phyloP scores from a whole-genome alignment of 208 protist species.

The Zelonia costaricensis region DNA sequence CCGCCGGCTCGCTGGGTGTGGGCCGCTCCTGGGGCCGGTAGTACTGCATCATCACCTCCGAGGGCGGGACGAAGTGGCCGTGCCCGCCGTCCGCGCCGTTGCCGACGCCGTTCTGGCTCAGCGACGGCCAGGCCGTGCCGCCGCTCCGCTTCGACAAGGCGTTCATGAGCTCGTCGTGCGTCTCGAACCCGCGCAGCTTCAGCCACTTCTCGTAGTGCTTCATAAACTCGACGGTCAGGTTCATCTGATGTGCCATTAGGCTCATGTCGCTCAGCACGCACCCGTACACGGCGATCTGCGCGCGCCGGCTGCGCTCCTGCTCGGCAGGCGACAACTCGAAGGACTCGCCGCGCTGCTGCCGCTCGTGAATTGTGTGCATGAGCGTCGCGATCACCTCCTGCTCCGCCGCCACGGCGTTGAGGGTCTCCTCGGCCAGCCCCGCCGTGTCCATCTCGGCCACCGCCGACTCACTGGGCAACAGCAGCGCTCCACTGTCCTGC shows the following conservation, averaged over 20 bases:
- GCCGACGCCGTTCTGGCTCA: constrained; percentile 13
- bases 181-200: constrained; percentile 47
- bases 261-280: constrained; percentile 79
- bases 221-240: constrained; percentile 48
- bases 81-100: background rate
- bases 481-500: constrained; percentile 7
- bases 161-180: constrained; percentile 56
- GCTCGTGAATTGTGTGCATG: constrained; percentile 60
- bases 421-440: constrained; percentile 31
- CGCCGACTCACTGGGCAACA: constrained; percentile 6
- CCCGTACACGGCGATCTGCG: constrained; percentile 74
- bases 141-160: constrained; percentile 36
- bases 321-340: constrained; percentile 49
- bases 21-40: background rate
- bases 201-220: constrained; percentile 78
- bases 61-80: constrained; percentile 40
- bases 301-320: constrained; percentile 46
- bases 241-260: constrained; percentile 62
- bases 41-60: constrained; percentile 25
- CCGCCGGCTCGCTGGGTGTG: background rate
- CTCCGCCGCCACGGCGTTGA: constrained; percentile 53
- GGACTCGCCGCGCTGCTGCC: constrained; percentile 37
- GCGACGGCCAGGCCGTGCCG: constrained; percentile 26
- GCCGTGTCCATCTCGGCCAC: constrained; percentile 30
- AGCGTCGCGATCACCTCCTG: constrained; percentile 59